Conservation (phyloP, 2,329 filamentous ascomycete genomes). For the Cercospora sp. region DNA sequence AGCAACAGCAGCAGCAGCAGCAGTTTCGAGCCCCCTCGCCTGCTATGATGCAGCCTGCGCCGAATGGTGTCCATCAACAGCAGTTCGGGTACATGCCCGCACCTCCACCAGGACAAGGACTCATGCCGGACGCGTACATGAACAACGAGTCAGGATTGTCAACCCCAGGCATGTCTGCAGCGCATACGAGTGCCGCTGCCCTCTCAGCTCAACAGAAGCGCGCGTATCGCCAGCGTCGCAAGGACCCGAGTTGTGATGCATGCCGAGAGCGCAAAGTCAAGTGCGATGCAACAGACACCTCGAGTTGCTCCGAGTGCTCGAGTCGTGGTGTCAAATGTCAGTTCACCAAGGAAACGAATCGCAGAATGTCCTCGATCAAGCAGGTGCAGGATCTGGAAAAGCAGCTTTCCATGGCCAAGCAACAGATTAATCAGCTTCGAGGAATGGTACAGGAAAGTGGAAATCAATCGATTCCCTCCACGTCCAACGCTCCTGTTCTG, state of each 20-base stretch:
- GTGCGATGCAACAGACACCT: conserved; percentile 95
- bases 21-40: conserved; percentile 22
- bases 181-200: conserved; percentile 46
- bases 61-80: conserved; percentile 27
- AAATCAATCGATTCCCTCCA: conserved; percentile 41
- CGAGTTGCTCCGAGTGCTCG: conserved; percentile 95
- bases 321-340: conserved; percentile 96
- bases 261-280: conserved; percentile 80
- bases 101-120: conserved; percentile 21
- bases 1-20: conserved; percentile 8
- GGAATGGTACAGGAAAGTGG: conserved; percentile 59
- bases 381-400: conserved; percentile 96
- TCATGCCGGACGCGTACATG: conserved; percentile 36
- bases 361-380: conserved; percentile 98
- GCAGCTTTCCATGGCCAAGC: conserved; percentile 76
- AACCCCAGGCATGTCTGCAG: conserved; percentile 36
- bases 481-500: conserved; percentile 33
- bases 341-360: conserved; percentile 98
- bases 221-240: conserved; percentile 89
- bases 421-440: conserved; percentile 74
- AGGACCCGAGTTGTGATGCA: conserved; percentile 96
- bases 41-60: conserved; percentile 27
- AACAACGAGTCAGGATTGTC: conserved; percentile 30
- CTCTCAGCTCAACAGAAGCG: conserved; percentile 75
- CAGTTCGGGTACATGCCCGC: conserved; percentile 27